Base-by-base conservation (phyloP, 352 stramenopile genomes). In the Phytophthora boehmeriae region DNA sequence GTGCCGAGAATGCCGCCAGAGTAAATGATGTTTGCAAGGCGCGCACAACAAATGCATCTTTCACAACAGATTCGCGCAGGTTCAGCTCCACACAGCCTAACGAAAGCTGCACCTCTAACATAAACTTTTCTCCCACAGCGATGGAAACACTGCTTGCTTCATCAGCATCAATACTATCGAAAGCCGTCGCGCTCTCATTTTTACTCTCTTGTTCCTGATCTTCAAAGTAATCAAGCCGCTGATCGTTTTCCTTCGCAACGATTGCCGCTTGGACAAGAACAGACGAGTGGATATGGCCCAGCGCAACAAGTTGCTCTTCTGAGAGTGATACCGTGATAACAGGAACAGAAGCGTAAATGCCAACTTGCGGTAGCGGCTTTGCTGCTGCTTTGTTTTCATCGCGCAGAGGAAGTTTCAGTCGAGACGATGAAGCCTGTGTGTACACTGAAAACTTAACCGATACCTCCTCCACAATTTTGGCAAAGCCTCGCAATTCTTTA, bases 401-500 rank as follows among this genome's bases (percentile, higher is more conserved):
- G 4, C 63, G 59, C n/a, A 52, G 63, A 2, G 52, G 68, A 13
- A 77, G 51, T 17, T 19, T 44, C 16, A 77, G 52, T 46, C 55
- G 59, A 5, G 64, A 68, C 41, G 22, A 73, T 45, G 54, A 74
- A 48, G 65, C 30, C 14, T 71, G 59, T 8, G 80, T 89, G 43
- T 83, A 63, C 14, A 92, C 45, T 1, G 53, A 72, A 42, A 90
- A 88, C 34, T 79, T 69, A 47, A 89, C 35, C 16, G 68, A 89
- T 9, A 92, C 60, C n/a, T 90, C 75, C 27, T 89, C 53, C 22
- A 92, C 71, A 10, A 92, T 69, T 60, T 75, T 75, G 3, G 62
- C 53, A 41, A 90, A 83, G 16, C 49, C 17, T 4, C 42, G 38
- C 19, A 83, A 49, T 23, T 83, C 68, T 36, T 72, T 55, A 25